Percentiles rank a stretch among this genome's conserved stretches.
phyloP scores from a whole-genome alignment of 2,329 filamentous ascomycete genomes.

The Cladobotryum mycophilum region DNA sequence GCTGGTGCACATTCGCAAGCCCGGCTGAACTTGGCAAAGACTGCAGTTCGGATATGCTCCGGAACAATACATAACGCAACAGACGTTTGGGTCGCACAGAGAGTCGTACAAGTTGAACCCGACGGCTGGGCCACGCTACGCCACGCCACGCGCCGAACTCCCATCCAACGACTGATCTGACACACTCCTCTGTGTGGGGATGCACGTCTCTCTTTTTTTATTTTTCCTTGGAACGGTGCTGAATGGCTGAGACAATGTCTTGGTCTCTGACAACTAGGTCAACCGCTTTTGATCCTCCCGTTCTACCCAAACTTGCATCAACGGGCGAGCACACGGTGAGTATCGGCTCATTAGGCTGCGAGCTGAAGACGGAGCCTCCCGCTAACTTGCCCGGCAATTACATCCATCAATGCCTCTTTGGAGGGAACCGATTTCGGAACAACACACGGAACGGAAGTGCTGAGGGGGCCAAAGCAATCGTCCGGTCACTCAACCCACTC shows the following conservation, averaged over 20 bases:
- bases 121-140: not conserved
- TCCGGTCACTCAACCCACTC: too few species aligned
- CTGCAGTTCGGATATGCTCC: not conserved
- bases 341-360: not conserved
- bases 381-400: not conserved
- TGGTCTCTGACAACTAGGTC: not conserved
- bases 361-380: not conserved
- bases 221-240: not conserved
- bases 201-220: not conserved
- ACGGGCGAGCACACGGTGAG: too few species aligned
- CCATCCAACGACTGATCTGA: slow-evolving; percentile 3
- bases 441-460: not conserved
- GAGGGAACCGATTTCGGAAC: not conserved
- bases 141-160: slow-evolving; percentile 4
- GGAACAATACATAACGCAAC: not conserved
- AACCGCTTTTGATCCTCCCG: not conserved
- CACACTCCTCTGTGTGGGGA: not conserved
- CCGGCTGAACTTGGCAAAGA: slow-evolving; percentile 27
- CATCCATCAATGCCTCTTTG: too few species aligned
- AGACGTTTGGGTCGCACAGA: too few species aligned
- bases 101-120: not conserved
- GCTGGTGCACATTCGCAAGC: slow-evolving; percentile 24
- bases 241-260: not conserved
- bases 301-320: too few species aligned
- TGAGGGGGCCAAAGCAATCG: too few species aligned